These are phyloP conservation scores for Pseudogymnoascus destructans DNA, from an alignment of 2,329 filamentous ascomycete species.

Conservation along the genomic window DNA sequence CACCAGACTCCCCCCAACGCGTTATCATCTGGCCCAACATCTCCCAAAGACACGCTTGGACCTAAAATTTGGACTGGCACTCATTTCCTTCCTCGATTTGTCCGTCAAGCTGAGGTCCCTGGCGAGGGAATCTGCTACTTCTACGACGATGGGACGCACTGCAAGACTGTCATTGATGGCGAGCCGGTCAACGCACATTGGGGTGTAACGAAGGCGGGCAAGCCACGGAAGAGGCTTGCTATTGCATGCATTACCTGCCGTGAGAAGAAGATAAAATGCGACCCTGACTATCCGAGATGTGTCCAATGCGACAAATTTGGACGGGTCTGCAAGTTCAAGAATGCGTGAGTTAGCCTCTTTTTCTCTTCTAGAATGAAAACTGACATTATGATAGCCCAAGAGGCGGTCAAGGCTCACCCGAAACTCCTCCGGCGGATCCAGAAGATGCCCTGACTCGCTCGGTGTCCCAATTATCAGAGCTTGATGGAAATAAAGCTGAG, in stretches of 20 bases:
- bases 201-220: constrained; percentile 89
- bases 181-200: constrained; percentile 81
- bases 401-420: constrained; percentile 26
- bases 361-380: constrained; percentile 18
- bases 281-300: constrained; percentile 76
- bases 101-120: constrained; percentile 51
- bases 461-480: constrained; percentile 21
- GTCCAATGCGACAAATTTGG: constrained; percentile 89
- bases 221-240: constrained; percentile 78
- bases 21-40: constrained; percentile 19
- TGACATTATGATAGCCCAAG: constrained; percentile 28
- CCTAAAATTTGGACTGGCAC: constrained; percentile 59
- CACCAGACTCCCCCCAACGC: constrained; percentile 18
- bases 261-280: constrained; percentile 96
- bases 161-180: constrained; percentile 72
- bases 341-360: constrained; percentile 50
- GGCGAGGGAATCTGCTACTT: constrained; percentile 75
- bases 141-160: constrained; percentile 74
- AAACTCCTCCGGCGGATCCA: constrained; percentile 24
- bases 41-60: constrained; percentile 45
- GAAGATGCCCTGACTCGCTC: constrained; percentile 22
- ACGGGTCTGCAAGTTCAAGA: constrained; percentile 70
- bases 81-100: constrained; percentile 53
- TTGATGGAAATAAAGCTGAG: constrained; percentile 21
- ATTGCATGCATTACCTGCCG: constrained; percentile 89